Evolutionary conservation across 352 stramenopile species (phyloP), one percentile per base, ranked within the genome.

Genomic region (Globisporangium viniferum): DNA sequence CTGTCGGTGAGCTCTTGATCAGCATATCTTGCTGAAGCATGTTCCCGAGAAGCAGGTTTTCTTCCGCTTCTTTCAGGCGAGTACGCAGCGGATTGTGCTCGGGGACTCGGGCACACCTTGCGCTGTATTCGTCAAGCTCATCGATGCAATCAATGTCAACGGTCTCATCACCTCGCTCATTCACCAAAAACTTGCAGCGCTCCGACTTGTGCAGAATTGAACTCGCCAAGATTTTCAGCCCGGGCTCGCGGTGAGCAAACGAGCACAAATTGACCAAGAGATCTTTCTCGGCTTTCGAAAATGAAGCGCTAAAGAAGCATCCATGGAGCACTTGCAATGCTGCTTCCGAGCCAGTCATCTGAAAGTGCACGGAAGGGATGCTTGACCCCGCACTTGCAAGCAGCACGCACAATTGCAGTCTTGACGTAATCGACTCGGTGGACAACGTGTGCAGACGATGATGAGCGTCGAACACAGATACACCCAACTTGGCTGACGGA

Each of bases 261-360:
- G 59, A 55, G 39, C 61, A 70, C 20, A 89, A 58, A 14, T 73
- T 65, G 1, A 62, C 12, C 12, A 89, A 59, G 14, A 71, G 49
- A 0, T 67, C 49, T 15, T n/a, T 70, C 48, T 86, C 75, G 20
- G 31, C n/a, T 0, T 22, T 2, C 0, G 72, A 76, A 59, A 75
- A 85, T 7, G 77, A 75, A 12, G 75, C 66, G 46, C 64, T 75
- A 0, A 72, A 79, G 7, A 60, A 64, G 58, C 80, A 89, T 2
- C 72, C 66, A 66, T 71, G 74, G 18, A 88, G 62, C 36, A 83
- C 48, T 61, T 79, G 65, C 24, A 87, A 22, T 4, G 78, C 74
- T n/a, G 75, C 73, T 39, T 90, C 79, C 1, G 67, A 55, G 15
- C 73, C 76, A 10, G 79, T 85, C 81, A 90, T 85, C 14, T 69